A percentile compares a stretch with the other conserved stretches of the same genome.
Evolutionary conservation across 192 early-diverging fungal genomes (phyloP).

Genomic region (Oehlia diaphana): DNA sequence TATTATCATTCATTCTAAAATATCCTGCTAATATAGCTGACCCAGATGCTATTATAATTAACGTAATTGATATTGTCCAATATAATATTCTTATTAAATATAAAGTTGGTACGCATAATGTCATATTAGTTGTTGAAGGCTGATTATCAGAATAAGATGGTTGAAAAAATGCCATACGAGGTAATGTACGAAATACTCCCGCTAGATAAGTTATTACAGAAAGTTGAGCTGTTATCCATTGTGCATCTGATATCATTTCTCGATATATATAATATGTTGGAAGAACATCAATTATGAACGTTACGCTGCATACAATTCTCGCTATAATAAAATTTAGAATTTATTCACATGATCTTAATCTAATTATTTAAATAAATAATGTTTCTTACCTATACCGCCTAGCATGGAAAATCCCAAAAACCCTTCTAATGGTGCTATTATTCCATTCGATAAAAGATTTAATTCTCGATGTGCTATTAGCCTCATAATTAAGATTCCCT

Average conservation of each 20-base stretch:
- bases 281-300: not conserved
- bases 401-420: not conserved
- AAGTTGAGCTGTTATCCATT: not conserved
- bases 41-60: not conserved
- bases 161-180: conserved; percentile 14
- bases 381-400: not conserved
- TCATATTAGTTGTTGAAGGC: too few species aligned
- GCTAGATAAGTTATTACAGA: not conserved
- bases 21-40: not conserved
- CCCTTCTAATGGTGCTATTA: conserved; percentile 17
- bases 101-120: not conserved
- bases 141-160: not conserved
- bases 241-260: not conserved
- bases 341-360: not conserved
- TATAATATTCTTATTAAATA: not conserved
- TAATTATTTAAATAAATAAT: too few species aligned
- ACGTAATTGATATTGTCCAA: not conserved
- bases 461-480: not conserved
- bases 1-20: conserved; percentile 11
- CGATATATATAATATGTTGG: conserved; percentile 2
- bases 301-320: not conserved
- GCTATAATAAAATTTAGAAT: not conserved
- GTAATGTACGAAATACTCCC: not conserved
- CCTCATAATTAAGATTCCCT: not conserved
- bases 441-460: not conserved